Base-by-base conservation (phyloP, 257 asterid species). In the Fraxinus pennsylvanica region DNA sequence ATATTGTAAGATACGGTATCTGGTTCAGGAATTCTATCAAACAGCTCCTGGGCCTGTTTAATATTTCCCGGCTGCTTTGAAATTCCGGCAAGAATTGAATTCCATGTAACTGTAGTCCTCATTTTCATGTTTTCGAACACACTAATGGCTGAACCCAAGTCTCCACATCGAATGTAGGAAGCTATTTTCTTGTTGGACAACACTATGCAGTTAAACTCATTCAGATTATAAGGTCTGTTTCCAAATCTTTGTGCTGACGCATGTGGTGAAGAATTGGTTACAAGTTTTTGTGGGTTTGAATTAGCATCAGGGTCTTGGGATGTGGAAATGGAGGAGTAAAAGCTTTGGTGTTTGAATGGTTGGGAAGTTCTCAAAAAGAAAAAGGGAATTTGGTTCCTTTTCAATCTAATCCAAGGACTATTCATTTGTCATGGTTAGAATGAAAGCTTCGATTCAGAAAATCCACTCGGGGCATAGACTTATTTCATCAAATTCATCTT, bases 1-100 rank as follows among this genome's bases (percentile, higher is more conserved):
- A 81, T 87, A 54, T 91, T 93, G 45, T 87, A 87, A 0, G 97
- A 93, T 22, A 91, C 89, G 65, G 86, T 82, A 83, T 93, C 96
- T 27, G 87, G 96, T 77, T 85, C 91, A 79, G 97, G 93, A 81
- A 93, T 93, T 87, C 76, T 79, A 72, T 86, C 94, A 76, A 93
- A 93, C 91, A 90, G 77, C 43, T 88, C 81, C 35, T 80, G 74
- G 36, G 93, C 94, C 6, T 90, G 92, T 61, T 83, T 67, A 72
- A 90, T 0, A 72, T 71, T 88, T 54, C 96, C 96, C 0, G 85
- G 81, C 41, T 78, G 86, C 75, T 68, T 82, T 9, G 90, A 82
- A 50, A 86, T 81, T 30, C 97, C 97, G 0, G 88, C 84, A 61
- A 93, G 84, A 52, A 93, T 87, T 65, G 97, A 91, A 72, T 93